phyloP scores from a whole-genome alignment of 495 filamentous ascomycete species.

The Penicillium samsonianum region DNA sequence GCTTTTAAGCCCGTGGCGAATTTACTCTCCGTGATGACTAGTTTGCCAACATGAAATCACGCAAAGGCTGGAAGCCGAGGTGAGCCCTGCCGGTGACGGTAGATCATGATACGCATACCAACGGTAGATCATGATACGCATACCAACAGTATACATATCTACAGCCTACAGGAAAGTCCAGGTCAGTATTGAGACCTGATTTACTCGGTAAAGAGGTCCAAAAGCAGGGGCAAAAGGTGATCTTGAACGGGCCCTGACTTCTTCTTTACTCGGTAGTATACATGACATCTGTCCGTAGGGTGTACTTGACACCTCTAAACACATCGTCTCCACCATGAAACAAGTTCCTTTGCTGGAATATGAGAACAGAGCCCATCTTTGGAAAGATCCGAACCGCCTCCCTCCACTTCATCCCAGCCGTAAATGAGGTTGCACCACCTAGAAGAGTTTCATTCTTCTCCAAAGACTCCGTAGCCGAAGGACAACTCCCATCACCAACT shows the following conservation, averaged over 20 bases:
- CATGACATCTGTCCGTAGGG: conserved; percentile 77
- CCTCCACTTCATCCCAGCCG: conserved; percentile 39
- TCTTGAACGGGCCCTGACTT: neutral
- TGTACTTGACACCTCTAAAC: conserved; percentile 69
- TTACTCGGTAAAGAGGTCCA: neutral
- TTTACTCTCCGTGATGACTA: too few relatives aligned
- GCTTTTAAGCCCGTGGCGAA: too few relatives aligned
- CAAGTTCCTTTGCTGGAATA: conserved; percentile 74
- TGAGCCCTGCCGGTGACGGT: neutral
- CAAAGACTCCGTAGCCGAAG: neutral
- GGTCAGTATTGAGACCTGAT: neutral
- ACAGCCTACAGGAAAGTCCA: neutral
- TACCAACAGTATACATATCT: neutral
- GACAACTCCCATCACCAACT: neutral
- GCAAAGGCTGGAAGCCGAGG: neutral
- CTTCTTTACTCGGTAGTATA: conserved; percentile 38
- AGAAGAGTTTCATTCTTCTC: conserved; percentile 19
- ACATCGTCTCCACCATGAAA: conserved; percentile 78
- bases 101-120: too few relatives aligned
- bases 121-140: neutral
- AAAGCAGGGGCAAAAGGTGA: neutral
- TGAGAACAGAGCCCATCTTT: conserved; percentile 67
- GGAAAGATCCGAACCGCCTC: conserved; percentile 63
- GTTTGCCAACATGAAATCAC: neutral
- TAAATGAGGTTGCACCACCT: conserved; percentile 69